Evolutionary conservation across 2,329 filamentous ascomycete genomes (phyloP).

Genomic region (Colletotrichum orbiculare): DNA sequence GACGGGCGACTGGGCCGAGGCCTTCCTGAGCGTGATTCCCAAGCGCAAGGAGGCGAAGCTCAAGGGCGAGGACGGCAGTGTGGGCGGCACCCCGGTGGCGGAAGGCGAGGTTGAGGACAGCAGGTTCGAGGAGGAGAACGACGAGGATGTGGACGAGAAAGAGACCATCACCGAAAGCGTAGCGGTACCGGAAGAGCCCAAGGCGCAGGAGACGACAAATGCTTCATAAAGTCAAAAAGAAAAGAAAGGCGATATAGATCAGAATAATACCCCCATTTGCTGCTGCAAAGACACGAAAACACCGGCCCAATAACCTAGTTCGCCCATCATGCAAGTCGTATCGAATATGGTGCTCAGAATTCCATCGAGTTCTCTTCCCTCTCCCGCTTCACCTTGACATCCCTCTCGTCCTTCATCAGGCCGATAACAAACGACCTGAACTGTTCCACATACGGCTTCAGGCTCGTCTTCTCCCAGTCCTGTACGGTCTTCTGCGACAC

Average conservation of each 20-base stretch:
- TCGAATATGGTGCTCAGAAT: conserved; percentile 52
- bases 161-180: conserved; percentile 36
- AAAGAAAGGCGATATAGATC: not conserved
- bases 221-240: conserved; percentile 7
- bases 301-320: conserved; percentile 21
- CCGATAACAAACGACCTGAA: conserved; percentile 85
- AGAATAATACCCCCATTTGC: conserved; percentile 27
- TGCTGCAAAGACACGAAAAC: conserved; percentile 21
- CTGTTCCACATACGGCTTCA: conserved; percentile 92
- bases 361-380: conserved; percentile 65
- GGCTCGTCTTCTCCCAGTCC: conserved; percentile 97
- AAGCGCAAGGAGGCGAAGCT: conserved; percentile 86
- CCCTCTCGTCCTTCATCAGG: conserved; percentile 81
- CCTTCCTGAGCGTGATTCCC: conserved; percentile 89
- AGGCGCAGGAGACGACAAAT: not conserved
- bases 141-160: conserved; percentile 44
- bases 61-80: conserved; percentile 48
- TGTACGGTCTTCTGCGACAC: conserved; percentile 58
- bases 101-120: conserved; percentile 41
- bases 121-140: conserved; percentile 41
- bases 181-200: conserved; percentile 14
- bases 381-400: conserved; percentile 65
- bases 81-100: conserved; percentile 41
- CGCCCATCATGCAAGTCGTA: conserved; percentile 35
- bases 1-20: conserved; percentile 88